Conservation (phyloP, 1,284 basidiomycete genomes). For the Meripilus lineatus region DNA sequence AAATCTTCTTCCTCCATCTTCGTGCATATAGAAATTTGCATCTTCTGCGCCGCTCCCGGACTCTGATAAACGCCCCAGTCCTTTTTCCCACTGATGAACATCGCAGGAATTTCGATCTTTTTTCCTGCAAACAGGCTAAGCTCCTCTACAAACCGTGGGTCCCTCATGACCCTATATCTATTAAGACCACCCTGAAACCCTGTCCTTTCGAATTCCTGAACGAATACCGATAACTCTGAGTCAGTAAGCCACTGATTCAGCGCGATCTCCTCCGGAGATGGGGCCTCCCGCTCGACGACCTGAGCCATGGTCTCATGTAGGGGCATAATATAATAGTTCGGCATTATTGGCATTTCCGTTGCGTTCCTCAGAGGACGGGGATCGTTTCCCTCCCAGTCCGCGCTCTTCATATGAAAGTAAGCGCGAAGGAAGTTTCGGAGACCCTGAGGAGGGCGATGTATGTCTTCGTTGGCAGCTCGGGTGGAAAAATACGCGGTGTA, state of each 20-base stretch:
- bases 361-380: conserved; percentile 34
- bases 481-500: conserved; percentile 49
- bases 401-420: conserved; percentile 60
- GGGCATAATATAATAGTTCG: conserved; percentile 64
- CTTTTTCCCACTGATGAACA: conserved; percentile 47
- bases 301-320: conserved; percentile 47
- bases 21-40: conserved; percentile 28
- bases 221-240: conserved; percentile 44
- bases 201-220: conserved; percentile 42
- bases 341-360: conserved; percentile 37
- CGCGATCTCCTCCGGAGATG: conserved; percentile 21
- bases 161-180: conserved; percentile 38
- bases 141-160: conserved; percentile 8
- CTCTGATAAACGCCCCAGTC: conserved; percentile 57
- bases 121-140: conserved; percentile 27
- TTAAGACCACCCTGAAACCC: conserved; percentile 64
- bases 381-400: conserved; percentile 41
- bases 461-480: conserved; percentile 41
- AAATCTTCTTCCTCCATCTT: conserved; percentile 35
- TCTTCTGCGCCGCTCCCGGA: conserved; percentile 41
- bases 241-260: conserved; percentile 44
- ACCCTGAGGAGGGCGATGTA: conserved; percentile 37
- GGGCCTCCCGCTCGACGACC: conserved; percentile 29
- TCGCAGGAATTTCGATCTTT: conserved; percentile 42
- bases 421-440: conserved; percentile 47